Percentiles rank a stretch among this genome's conserved stretches.
phyloP scores from a whole-genome alignment of 2,329 filamentous ascomycete genomes.

The Aspergillus bombycis region DNA sequence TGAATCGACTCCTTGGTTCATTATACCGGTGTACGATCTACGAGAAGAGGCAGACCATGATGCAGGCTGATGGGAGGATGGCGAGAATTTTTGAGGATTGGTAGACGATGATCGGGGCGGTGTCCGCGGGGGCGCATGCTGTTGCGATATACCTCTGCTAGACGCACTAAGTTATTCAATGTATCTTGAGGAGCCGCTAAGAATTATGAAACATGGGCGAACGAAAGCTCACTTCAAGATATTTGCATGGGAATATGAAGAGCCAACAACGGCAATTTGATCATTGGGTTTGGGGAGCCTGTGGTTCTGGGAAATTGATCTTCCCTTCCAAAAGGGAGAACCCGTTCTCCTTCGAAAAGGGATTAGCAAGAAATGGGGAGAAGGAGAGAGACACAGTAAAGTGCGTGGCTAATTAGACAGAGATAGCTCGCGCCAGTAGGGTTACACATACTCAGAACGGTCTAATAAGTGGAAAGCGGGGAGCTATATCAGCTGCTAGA shows the following conservation, averaged over 20 bases:
- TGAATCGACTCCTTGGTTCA: slow-evolving; percentile 79
- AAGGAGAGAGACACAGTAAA: slow-evolving; percentile 1
- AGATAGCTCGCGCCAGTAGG: neutral
- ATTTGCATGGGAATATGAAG: slow-evolving; percentile 94
- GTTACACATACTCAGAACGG: slow-evolving; percentile 41
- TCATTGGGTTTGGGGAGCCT: slow-evolving; percentile 63
- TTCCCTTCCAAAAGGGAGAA: slow-evolving; percentile 83
- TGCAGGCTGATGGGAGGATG: slow-evolving; percentile 51
- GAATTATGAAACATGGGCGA: neutral
- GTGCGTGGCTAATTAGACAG: slow-evolving; percentile 1
- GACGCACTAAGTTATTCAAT: slow-evolving; percentile 1
- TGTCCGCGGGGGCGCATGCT: slow-evolving; percentile 71
- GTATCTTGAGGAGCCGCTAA: neutral
- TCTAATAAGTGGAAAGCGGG: slow-evolving; percentile 33
- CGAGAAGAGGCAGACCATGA: slow-evolving; percentile 57
- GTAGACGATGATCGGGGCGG: slow-evolving; percentile 65
- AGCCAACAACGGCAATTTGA: slow-evolving; percentile 79
- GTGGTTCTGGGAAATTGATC: slow-evolving; percentile 57
- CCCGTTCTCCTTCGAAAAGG: slow-evolving; percentile 63
- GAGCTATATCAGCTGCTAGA: slow-evolving; percentile 27
- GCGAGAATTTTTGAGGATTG: slow-evolving; percentile 57
- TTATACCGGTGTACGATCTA: slow-evolving; percentile 77
- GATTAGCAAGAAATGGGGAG: slow-evolving; percentile 10
- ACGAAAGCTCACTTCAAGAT: slow-evolving; percentile 73
- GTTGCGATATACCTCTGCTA: slow-evolving; percentile 34